Percentiles rank a stretch among this genome's conserved stretches.
Evolutionary conservation across 192 early-diverging fungal genomes (phyloP).

Genomic region (Umbelopsis vinacea): DNA sequence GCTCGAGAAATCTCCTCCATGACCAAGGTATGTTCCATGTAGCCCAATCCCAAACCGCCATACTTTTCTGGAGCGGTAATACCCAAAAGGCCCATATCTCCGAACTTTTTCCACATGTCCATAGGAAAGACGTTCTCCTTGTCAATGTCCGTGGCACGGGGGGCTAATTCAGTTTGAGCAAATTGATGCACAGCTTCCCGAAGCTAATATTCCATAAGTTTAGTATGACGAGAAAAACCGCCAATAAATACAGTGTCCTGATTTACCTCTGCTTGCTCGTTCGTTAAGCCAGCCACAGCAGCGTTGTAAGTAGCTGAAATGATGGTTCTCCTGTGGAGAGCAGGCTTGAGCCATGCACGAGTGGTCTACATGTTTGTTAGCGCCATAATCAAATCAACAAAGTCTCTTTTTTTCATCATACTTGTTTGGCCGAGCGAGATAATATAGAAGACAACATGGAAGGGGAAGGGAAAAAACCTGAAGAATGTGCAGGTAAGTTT

Average conservation of each 20-base stretch:
- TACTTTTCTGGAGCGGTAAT: constrained; percentile 88
- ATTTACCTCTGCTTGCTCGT: constrained; percentile 66
- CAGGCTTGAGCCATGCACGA: constrained; percentile 2
- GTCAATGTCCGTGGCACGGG: constrained; percentile 83
- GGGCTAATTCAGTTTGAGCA: constrained; percentile 81
- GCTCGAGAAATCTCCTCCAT: constrained; percentile 95
- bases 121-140: constrained; percentile 85
- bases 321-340: background rate
- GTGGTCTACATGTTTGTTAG: background rate
- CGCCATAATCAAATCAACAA: background rate
- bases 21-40: constrained; percentile 85
- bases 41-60: constrained; percentile 89
- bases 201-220: constrained; percentile 50
- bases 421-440: constrained; percentile 10
- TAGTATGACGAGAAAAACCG: background rate
- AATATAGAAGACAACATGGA: constrained; percentile 15
- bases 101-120: constrained; percentile 98
- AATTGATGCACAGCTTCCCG: constrained; percentile 75
- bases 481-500: constrained; percentile 3
- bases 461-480: background rate
- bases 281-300: constrained; percentile 75
- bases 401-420: background rate
- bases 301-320: constrained; percentile 64
- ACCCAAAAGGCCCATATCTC: constrained; percentile 93
- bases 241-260: no score